Evolutionary conservation across 345 rosid species (phyloP).

Genomic region (Streptanthus diversifolius): DNA sequence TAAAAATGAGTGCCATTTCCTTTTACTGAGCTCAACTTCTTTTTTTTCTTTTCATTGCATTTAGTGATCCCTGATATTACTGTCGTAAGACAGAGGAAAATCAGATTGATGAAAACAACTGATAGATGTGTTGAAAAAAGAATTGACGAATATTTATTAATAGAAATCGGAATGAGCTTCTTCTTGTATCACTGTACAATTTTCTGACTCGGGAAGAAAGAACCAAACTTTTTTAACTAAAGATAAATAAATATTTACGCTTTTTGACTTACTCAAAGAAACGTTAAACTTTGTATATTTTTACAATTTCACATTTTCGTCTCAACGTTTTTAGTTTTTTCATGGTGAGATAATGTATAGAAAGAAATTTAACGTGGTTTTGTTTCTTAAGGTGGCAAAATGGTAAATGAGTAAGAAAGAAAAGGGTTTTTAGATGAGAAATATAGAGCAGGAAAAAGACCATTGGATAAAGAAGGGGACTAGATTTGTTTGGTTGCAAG

Average conservation of each 20-base stretch:
- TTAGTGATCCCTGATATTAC: constrained; percentile 19
- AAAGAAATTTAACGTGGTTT: not conserved
- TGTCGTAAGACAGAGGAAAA: constrained; percentile 7
- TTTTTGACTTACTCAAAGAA: not conserved
- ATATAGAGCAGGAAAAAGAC: constrained; percentile 30
- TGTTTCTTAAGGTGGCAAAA: not conserved
- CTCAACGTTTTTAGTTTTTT: not conserved
- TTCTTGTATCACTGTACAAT: constrained; percentile 29
- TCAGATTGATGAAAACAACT: constrained; percentile 21
- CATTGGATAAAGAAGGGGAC: constrained; percentile 42
- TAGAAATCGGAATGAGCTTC: constrained; percentile 17
- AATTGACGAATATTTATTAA: constrained; percentile 1
- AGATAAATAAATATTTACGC: not conserved
- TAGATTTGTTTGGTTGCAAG: constrained; percentile 39
- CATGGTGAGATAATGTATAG: not conserved
- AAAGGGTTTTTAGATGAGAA: constrained; percentile 23
- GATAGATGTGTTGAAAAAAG: not conserved
- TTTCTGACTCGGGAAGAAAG: constrained; percentile 24
- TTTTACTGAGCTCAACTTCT: constrained; percentile 3
- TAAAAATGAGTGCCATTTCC: constrained; percentile 37
- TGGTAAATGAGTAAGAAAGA: constrained; percentile 10
- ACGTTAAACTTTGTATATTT: too few relatives aligned
- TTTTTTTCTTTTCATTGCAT: not conserved
- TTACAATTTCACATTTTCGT: not conserved
- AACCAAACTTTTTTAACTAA: not conserved